A percentile compares a stretch with the other conserved stretches of the same genome.
Evolutionary conservation across 495 filamentous ascomycete species (phyloP).

Genomic region (Platismatia glauca): DNA sequence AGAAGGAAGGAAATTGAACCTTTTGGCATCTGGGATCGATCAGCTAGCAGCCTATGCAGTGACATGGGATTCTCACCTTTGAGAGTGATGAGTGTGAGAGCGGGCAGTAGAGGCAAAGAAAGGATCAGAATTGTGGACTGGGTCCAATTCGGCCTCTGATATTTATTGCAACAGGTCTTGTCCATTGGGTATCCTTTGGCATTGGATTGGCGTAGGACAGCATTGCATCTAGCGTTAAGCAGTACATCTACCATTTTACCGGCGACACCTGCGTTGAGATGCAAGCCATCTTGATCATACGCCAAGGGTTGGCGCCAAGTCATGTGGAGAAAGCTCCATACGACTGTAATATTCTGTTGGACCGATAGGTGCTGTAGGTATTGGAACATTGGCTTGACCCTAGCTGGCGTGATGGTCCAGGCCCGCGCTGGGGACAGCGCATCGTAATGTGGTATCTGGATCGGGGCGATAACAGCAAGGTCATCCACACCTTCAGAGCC

Average conservation of each 20-base stretch:
- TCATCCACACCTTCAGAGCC: conserved; percentile 23
- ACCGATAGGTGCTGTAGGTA: conserved; percentile 40
- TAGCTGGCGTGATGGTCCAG: conserved; percentile 40
- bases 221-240: conserved; percentile 52
- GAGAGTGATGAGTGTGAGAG: conserved; percentile 15
- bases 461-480: conserved; percentile 43
- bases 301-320: conserved; percentile 26
- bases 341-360: conserved; percentile 37
- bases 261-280: conserved; percentile 42
- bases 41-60: not conserved
- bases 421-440: conserved; percentile 36
- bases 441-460: conserved; percentile 45
- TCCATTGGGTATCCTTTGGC: conserved; percentile 37
- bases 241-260: conserved; percentile 43
- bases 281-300: conserved; percentile 44
- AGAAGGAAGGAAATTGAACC: conserved; percentile 21
- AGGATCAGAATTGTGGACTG: conserved; percentile 30
- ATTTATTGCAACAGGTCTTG: conserved; percentile 50
- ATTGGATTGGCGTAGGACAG: conserved; percentile 25
- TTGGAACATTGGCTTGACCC: conserved; percentile 47
- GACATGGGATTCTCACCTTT: not conserved
- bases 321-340: conserved; percentile 46
- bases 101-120: conserved; percentile 28
- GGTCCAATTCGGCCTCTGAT: conserved; percentile 27
- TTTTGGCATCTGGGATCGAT: conserved; percentile 1